phyloP scores from a whole-genome alignment of 768 basidiomycete genomes.

The Coprinellus micaceus region DNA sequence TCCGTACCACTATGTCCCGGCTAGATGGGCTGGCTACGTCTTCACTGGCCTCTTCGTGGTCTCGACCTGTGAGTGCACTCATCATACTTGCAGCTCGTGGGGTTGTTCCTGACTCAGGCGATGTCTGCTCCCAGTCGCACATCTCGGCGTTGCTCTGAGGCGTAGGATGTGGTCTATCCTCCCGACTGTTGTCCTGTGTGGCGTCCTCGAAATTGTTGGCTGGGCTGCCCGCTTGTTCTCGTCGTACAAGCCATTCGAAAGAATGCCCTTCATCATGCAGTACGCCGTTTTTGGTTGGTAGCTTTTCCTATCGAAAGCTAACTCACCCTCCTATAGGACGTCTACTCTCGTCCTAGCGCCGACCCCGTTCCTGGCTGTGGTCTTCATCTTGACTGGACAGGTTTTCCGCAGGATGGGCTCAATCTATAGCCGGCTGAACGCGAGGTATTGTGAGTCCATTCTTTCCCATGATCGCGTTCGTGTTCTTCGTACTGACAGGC shows the following conservation, averaged over 20 bases:
- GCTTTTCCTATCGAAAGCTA: no score
- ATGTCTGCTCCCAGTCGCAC: slow-evolving; percentile 33
- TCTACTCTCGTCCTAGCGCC: slow-evolving; percentile 48
- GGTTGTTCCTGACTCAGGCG: neutral
- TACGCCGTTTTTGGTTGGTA: slow-evolving; percentile 22
- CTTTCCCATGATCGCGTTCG: neutral
- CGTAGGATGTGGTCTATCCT: slow-evolving; percentile 52
- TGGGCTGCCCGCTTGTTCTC: slow-evolving; percentile 59
- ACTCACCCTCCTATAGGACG: slow-evolving; percentile 25
- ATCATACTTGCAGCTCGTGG: neutral
- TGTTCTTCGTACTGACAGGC: neutral
- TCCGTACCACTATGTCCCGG: slow-evolving; percentile 27
- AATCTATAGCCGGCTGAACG: slow-evolving; percentile 46
- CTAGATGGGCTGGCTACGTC: slow-evolving; percentile 19
- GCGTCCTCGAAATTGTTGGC: slow-evolving; percentile 48
- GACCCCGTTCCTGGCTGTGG: slow-evolving; percentile 54
- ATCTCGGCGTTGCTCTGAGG: slow-evolving; percentile 40
- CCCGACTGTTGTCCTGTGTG: slow-evolving; percentile 45
- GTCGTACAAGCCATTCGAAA: slow-evolving; percentile 22
- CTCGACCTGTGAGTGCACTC: slow-evolving; percentile 30
- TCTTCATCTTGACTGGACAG: slow-evolving; percentile 50
- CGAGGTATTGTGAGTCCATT: slow-evolving; percentile 34
- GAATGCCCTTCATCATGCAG: slow-evolving; percentile 38
- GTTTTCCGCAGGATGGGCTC: slow-evolving; percentile 43
- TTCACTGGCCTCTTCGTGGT: slow-evolving; percentile 35